phyloP scores from a whole-genome alignment of 192 early-diverging fungal species.

The Backusella liffmaniae region DNA sequence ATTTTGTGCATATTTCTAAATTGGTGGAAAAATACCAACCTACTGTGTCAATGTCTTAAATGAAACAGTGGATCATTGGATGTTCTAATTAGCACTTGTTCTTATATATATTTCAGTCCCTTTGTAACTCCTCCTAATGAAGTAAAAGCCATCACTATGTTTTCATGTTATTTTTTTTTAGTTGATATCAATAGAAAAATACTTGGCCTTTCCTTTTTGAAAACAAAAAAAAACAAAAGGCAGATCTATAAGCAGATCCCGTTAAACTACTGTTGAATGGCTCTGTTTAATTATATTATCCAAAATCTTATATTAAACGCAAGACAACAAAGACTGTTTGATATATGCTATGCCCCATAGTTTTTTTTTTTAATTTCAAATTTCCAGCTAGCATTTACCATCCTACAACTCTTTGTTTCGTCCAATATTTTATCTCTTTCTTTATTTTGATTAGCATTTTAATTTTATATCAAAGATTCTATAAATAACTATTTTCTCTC shows the following conservation, averaged over 20 bases:
- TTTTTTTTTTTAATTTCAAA: neutral
- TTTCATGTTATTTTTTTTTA: neutral
- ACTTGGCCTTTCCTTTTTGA: neutral
- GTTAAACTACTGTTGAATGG: neutral
- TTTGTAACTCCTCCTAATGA: neutral
- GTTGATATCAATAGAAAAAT: neutral
- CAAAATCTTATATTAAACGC: neutral
- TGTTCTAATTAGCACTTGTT: neutral
- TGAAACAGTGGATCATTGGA: neutral
- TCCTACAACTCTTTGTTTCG: neutral
- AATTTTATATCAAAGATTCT: neutral
- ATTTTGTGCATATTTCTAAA: conserved; percentile 3
- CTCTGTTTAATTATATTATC: neutral
- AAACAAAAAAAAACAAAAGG: neutral
- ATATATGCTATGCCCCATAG: neutral
- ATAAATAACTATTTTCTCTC: neutral
- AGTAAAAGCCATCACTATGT: neutral
- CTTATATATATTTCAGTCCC: neutral
- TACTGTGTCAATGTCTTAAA: neutral
- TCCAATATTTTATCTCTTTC: neutral
- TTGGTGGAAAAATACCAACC: neutral
- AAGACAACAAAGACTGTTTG: neutral
- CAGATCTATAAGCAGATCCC: neutral
- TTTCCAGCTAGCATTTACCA: neutral
- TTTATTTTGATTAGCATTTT: neutral